phyloP scores from a whole-genome alignment of 2,329 filamentous ascomycete species.

The Trichoderma sp. region DNA sequence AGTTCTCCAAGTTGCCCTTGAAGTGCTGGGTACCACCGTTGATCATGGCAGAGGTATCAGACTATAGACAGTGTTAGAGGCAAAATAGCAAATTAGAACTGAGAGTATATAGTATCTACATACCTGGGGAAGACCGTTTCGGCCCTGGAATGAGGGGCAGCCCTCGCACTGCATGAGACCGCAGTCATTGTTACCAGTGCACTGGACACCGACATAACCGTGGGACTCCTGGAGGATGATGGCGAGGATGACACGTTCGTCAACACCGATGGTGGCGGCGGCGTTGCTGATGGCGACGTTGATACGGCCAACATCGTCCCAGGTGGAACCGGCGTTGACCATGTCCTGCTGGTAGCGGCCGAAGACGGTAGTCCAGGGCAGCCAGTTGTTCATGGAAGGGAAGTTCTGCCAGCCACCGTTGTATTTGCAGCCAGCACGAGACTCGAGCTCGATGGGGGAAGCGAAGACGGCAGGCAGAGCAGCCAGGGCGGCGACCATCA shows the following conservation, averaged over 20 bases:
- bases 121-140: slow-evolving; percentile 4
- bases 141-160: slow-evolving; percentile 1
- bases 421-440: background rate
- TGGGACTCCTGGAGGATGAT: slow-evolving; percentile 14
- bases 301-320: slow-evolving; percentile 18
- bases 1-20: slow-evolving; percentile 2
- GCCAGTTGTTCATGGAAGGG: slow-evolving; percentile 3
- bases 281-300: slow-evolving; percentile 7
- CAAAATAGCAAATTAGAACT: background rate
- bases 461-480: slow-evolving; percentile 7
- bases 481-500: slow-evolving; percentile 12
- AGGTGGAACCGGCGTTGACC: slow-evolving; percentile 6
- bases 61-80: background rate
- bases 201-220: slow-evolving; percentile 4
- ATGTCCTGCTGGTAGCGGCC: slow-evolving; percentile 12
- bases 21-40: slow-evolving; percentile 17
- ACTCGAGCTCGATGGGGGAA: background rate
- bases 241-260: slow-evolving; percentile 14
- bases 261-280: slow-evolving; percentile 8
- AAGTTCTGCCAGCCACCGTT: slow-evolving; percentile 11
- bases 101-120: background rate
- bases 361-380: background rate
- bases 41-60: slow-evolving; percentile 6
- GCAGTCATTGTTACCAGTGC: slow-evolving; percentile 7
- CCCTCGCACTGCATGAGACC: slow-evolving; percentile 13